Base-by-base conservation (phyloP, 2,329 filamentous ascomycete species). In the Scolecobasidium constrictum region DNA sequence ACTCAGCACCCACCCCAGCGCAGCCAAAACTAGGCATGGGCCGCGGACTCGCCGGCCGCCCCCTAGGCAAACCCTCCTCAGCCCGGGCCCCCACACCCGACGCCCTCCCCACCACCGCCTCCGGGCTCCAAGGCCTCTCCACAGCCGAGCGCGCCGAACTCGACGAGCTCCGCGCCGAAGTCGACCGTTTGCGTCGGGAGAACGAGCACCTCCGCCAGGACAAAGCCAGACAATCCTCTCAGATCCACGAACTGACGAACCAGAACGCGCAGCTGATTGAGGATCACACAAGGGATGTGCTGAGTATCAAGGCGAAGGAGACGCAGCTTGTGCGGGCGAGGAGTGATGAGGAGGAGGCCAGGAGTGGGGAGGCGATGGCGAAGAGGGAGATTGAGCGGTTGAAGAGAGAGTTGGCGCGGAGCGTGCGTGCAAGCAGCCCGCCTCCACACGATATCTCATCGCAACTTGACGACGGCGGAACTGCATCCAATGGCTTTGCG, bases 221-320 rank as follows among this genome's bases (percentile, higher is more conserved):
- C 56, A 81, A 86, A 48, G 77, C 80, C 45, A 88, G 82, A 55
- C 73, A 94, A 38, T 75, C 79, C 46, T 92, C 86, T 0, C 86
- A 95, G 59, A 82, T 96, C 34, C 83, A 90, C 52, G 92, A 96
- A 62, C 73, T 98, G 21, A 93, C 95, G 64, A 93, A 94, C 54
- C 86, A 95, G 59, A 98, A 98, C 55, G 92, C 92, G 18, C 83
- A 92, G 49, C 71, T 98, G 23, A 98, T 98, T 47, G 92, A 98
- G 63, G 90, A 96, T 54, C 90, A 96, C 60, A 98, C 92, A 0
- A 76, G 90, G 38, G 90, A 98, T 54, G 86, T 95, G 0, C 71
- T 98, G 34, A 92, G 87, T 52, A 93, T 98, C 66, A 96, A 96
- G 61, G 92, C 92, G 12, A 98, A 98, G 63, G 92, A 98, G 62